These are phyloP conservation scores for Teunomyces stri DNA, from an alignment of 805 yeast genomes.

Conservation along the genomic window DNA sequence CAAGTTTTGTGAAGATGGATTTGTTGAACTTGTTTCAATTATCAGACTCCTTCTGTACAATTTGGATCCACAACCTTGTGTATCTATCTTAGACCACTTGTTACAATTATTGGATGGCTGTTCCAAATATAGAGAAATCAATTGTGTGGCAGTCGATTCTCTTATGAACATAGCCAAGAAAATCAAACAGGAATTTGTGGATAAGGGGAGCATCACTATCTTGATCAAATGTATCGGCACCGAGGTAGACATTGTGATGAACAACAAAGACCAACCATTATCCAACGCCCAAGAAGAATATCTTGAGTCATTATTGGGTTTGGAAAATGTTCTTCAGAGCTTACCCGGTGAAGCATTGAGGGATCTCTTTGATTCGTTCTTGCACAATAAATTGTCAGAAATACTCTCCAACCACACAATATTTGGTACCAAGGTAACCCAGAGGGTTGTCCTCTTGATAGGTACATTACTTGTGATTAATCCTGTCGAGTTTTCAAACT, in stretches of 20 bases:
- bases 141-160: neutral
- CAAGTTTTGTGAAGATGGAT: neutral
- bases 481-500: neutral
- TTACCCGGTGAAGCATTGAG: neutral
- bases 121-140: neutral
- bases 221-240: neutral
- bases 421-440: neutral
- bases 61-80: neutral
- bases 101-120: neutral
- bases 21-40: neutral
- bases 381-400: neutral
- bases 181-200: no score
- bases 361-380: neutral
- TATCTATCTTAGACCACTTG: neutral
- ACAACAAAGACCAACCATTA: neutral
- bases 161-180: neutral
- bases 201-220: no score
- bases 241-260: neutral
- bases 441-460: neutral
- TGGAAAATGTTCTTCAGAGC: neutral
- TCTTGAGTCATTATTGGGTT: neutral
- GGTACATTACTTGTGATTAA: neutral
- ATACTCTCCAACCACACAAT: neutral
- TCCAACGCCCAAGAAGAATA: neutral
- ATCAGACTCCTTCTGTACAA: neutral